Evolutionary conservation across 768 basidiomycete species (phyloP).

Genomic region (Mycena kentingensis): DNA sequence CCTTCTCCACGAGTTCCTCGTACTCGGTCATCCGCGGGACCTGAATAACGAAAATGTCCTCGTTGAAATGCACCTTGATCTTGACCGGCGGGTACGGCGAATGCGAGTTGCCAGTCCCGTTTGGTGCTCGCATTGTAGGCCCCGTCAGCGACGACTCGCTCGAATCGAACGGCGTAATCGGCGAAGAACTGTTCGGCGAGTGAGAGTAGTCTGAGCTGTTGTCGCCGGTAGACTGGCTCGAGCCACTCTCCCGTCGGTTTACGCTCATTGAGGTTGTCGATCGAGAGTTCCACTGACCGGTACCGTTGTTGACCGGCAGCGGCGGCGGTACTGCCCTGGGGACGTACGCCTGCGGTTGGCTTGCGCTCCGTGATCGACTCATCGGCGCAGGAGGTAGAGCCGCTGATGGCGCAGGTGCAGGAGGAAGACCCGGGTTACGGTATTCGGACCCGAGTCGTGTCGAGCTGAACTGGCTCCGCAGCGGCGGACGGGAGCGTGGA

Average conservation of each 20-base stretch:
- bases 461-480: slow-evolving; percentile 74
- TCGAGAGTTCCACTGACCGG: slow-evolving; percentile 47
- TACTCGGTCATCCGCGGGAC: slow-evolving; percentile 80
- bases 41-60: slow-evolving; percentile 94
- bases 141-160: slow-evolving; percentile 78
- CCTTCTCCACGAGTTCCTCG: slow-evolving; percentile 82
- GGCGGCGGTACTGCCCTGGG: slow-evolving; percentile 60
- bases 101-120: slow-evolving; percentile 25
- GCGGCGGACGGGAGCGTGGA: slow-evolving; percentile 39
- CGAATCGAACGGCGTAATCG: slow-evolving; percentile 88
- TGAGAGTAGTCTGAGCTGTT: slow-evolving; percentile 85
- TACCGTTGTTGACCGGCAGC: slow-evolving; percentile 43
- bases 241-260: slow-evolving; percentile 80
- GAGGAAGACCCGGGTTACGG: slow-evolving; percentile 32
- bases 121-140: slow-evolving; percentile 46
- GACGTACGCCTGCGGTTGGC: slow-evolving; percentile 73
- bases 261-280: slow-evolving; percentile 39
- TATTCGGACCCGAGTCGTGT: slow-evolving; percentile 54
- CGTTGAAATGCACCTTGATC: slow-evolving; percentile 92
- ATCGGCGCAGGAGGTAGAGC: slow-evolving; percentile 33
- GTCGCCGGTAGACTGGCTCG: slow-evolving; percentile 76
- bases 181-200: slow-evolving; percentile 83
- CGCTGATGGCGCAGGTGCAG: slow-evolving; percentile 28
- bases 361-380: slow-evolving; percentile 73
- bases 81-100: slow-evolving; percentile 60